These are phyloP conservation scores for Microcera coccophila DNA, from an alignment of 2,329 filamentous ascomycete species.

Conservation along the genomic window DNA sequence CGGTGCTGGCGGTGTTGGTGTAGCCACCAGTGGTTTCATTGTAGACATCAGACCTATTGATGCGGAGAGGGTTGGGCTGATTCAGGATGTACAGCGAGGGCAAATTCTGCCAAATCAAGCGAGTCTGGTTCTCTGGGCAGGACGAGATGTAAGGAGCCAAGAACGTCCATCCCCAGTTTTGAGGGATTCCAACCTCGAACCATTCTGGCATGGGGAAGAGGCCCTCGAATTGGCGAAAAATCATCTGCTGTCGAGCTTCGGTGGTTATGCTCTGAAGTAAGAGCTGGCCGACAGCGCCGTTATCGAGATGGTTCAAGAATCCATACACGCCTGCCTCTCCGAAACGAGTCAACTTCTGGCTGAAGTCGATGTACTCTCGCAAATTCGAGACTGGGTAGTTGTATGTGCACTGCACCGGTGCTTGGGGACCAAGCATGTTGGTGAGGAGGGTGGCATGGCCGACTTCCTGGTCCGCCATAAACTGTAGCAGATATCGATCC, in stretches of 20 bases:
- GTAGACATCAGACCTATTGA: constrained; percentile 57
- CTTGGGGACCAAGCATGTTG: constrained; percentile 70
- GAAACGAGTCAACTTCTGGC: constrained; percentile 78
- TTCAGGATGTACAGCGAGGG: constrained; percentile 68
- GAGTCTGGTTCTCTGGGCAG: constrained; percentile 69
- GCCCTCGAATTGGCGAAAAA: constrained; percentile 78
- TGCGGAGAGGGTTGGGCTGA: constrained; percentile 69
- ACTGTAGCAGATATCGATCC: constrained; percentile 66
- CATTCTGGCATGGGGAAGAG: constrained; percentile 78
- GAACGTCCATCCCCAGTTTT: constrained; percentile 81
- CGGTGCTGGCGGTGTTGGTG: constrained; percentile 51
- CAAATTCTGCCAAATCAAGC: constrained; percentile 82
- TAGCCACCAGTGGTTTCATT: constrained; percentile 63
- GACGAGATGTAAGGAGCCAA: constrained; percentile 76
- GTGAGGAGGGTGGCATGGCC: constrained; percentile 73
- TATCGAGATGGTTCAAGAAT: constrained; percentile 73
- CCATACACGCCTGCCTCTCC: constrained; percentile 79
- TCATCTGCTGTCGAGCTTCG: constrained; percentile 78
- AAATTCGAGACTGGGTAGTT: constrained; percentile 75
- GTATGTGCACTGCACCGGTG: constrained; percentile 74
- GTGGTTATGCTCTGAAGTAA: constrained; percentile 73
- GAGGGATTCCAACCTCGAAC: constrained; percentile 75
- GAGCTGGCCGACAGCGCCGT: constrained; percentile 67
- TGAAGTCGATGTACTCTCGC: constrained; percentile 76
- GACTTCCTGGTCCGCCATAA: constrained; percentile 73